phyloP scores from a whole-genome alignment of 2,329 filamentous ascomycete species.

The Diaporthe vexans region DNA sequence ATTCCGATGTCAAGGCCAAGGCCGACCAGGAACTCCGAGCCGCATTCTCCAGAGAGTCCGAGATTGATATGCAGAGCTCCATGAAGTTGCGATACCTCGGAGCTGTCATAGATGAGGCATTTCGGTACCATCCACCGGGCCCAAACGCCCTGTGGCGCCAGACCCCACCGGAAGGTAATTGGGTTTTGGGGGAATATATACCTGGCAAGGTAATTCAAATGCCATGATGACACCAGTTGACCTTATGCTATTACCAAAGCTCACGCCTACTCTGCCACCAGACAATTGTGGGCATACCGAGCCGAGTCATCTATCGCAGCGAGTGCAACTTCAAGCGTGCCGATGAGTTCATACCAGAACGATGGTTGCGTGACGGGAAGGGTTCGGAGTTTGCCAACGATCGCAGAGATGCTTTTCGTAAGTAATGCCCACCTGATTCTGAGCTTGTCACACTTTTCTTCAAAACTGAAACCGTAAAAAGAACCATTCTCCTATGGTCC shows the following conservation, averaged over 20 bases:
- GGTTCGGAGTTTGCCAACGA: constrained; percentile 52
- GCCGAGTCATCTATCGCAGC: constrained; percentile 55
- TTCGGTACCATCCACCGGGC: constrained; percentile 49
- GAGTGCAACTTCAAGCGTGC: constrained; percentile 58
- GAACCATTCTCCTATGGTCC: constrained; percentile 61
- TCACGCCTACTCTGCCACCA: not conserved
- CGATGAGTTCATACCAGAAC: constrained; percentile 59
- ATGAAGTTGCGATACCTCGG: constrained; percentile 44
- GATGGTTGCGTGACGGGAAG: constrained; percentile 54
- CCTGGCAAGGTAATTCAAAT: constrained; percentile 44
- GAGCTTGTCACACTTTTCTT: too few relatives aligned
- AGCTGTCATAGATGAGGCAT: constrained; percentile 48
- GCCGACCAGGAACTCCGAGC: constrained; percentile 54
- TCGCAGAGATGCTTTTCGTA: constrained; percentile 52
- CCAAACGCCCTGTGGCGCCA: constrained; percentile 44
- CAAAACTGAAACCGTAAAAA: too few relatives aligned
- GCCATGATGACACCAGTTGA: constrained; percentile 38
- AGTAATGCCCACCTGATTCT: too few relatives aligned
- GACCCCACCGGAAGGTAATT: constrained; percentile 46
- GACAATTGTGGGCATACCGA: constrained; percentile 17
- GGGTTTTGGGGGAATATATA: constrained; percentile 47
- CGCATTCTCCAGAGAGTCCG: constrained; percentile 42
- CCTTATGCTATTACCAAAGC: constrained; percentile 43
- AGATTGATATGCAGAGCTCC: constrained; percentile 51
- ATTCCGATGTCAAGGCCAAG: constrained; percentile 53